phyloP scores from a whole-genome alignment of 257 asterid genomes.

The Paraleonurus japonicus region DNA sequence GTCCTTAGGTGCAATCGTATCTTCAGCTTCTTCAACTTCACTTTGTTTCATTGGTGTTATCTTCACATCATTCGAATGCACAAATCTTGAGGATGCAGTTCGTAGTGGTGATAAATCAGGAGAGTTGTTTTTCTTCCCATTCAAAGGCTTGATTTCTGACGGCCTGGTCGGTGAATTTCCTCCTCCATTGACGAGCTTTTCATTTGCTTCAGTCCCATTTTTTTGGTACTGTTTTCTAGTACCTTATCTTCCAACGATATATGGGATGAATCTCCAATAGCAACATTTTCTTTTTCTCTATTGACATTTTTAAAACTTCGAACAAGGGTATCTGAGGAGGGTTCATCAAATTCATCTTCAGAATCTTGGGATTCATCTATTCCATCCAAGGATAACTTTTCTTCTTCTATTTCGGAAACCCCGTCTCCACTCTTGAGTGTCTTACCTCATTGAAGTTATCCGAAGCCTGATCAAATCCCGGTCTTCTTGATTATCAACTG shows the following conservation, averaged over 20 bases:
- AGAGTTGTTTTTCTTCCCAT: constrained; percentile 51
- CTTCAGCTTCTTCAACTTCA: constrained; percentile 58
- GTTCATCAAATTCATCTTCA: constrained; percentile 91
- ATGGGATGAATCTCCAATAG: constrained; percentile 31
- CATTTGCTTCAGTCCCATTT: constrained; percentile 49
- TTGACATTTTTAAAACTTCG: constrained; percentile 81
- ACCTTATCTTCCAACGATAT: constrained; percentile 28
- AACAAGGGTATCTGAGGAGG: constrained; percentile 69
- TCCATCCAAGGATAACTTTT: constrained; percentile 45
- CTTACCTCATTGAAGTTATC: constrained; percentile 37
- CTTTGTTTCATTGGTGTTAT: constrained; percentile 49
- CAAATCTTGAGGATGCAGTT: constrained; percentile 51
- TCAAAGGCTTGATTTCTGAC: constrained; percentile 44
- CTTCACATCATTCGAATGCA: constrained; percentile 48
- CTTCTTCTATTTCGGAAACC: constrained; percentile 47
- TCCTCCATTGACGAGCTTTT: constrained; percentile 25
- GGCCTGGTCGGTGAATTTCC: constrained; percentile 41
- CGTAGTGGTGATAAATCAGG: constrained; percentile 75
- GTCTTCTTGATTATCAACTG: constrained; percentile 52
- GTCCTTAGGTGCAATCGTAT: constrained; percentile 68
- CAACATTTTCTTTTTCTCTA: constrained; percentile 39
- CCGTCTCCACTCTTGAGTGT: constrained; percentile 39
- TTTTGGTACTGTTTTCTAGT: constrained; percentile 42
- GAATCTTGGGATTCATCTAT: constrained; percentile 67
- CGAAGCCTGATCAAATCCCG: constrained; percentile 28